Percentiles rank a stretch among this genome's conserved stretches.
Evolutionary conservation across 2,329 filamentous ascomycete species (phyloP).

Genomic region (Fulvia fulva): DNA sequence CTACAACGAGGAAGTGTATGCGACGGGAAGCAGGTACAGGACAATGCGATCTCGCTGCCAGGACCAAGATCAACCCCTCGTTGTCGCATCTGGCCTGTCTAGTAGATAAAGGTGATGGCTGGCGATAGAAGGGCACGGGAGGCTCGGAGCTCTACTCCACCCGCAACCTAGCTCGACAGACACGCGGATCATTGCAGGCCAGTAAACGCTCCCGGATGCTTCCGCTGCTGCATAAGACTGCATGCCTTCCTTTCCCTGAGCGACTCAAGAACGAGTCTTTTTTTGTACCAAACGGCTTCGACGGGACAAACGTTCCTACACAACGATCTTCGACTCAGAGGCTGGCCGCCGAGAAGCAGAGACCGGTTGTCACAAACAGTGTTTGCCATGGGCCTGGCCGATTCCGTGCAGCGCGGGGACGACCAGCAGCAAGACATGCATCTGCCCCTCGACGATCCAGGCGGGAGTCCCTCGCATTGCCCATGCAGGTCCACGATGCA

Average conservation of each 20-base stretch:
- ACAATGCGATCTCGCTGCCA: neutral
- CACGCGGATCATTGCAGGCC: neutral
- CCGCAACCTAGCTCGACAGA: neutral
- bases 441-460: neutral
- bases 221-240: neutral
- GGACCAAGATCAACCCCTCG: neutral
- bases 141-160: neutral
- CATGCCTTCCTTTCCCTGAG: neutral
- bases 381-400: neutral
- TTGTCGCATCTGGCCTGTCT: neutral
- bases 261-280: neutral
- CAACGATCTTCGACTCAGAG: neutral
- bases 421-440: neutral
- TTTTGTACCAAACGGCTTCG: neutral
- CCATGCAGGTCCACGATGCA: too few relatives aligned
- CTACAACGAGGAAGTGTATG: conserved; percentile 1
- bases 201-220: neutral
- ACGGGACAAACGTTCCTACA: neutral
- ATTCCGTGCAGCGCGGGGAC: neutral
- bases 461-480: too few relatives aligned
- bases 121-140: neutral
- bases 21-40: conserved; percentile 1
- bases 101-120: neutral
- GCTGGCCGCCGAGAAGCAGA: neutral
- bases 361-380: neutral